Base-by-base conservation (phyloP, 2,329 filamentous ascomycete genomes). In the Aureobasidium sp. region DNA sequence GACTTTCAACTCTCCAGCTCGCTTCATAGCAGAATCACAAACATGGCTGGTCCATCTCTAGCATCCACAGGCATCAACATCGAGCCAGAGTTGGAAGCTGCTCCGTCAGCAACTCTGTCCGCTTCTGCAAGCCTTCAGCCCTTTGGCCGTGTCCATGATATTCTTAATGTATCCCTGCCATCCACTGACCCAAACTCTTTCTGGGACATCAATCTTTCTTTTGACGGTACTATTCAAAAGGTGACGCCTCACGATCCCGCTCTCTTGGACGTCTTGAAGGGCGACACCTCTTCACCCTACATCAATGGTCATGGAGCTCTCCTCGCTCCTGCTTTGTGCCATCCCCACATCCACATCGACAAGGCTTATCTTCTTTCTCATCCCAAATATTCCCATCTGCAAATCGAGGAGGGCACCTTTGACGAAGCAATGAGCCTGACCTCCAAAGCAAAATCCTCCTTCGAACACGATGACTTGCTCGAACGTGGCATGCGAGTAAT, bases 341-440 rank as follows among this genome's bases (percentile, higher is more conserved):
- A 90, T 68, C 86, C 87, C 7, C 87, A 90, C 66, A 83, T 90
- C 55, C 88, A 90, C 68, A 77, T 90, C 32, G 88, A 90, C 72
- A 87, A 87, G 68, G 79, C 83, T 42, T 87, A 83, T 66, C 72
- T 87, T 30, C 76, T 87, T 10, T 83, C 77, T 25, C 78, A 83
- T 65, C 79, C 81, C 5, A 80, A 79, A 67, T 88, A 86, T 71
- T 74, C 78, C 2, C 80, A 87, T 66, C 76, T 89, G 15, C 78
- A 83, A 41, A 84, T 87, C 16, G 69, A 78, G 50, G 76, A 76
- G 3, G 87, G 88, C 44, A 79, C 83, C 37, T 90, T 90, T 70
- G 70, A 75, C 0, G 87, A 90, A 73, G 88, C 88, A 6, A 78
- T 90, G 69, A 68, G 74, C 16, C 72, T 84, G 59, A 87, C 84